These are phyloP conservation scores for Nemania sp. DNA, from an alignment of 2,329 filamentous ascomycete genomes.

Conservation along the genomic window DNA sequence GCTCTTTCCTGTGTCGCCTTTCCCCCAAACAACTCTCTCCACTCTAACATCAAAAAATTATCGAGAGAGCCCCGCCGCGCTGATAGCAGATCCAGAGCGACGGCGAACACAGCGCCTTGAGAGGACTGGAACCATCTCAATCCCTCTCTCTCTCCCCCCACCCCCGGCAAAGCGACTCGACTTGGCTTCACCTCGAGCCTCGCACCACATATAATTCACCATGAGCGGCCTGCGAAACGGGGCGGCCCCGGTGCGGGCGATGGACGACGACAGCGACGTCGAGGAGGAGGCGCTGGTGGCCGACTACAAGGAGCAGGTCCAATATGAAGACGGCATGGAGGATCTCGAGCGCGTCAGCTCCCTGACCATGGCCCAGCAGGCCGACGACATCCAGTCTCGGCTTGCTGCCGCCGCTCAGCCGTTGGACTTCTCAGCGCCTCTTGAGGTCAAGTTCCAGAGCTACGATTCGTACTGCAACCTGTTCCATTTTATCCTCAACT, in stretches of 20 bases:
- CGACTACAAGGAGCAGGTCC: constrained; percentile 95
- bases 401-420: constrained; percentile 90
- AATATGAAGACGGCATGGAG: constrained; percentile 84
- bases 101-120: constrained; percentile 18
- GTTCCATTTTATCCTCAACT: constrained; percentile 99
- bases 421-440: constrained; percentile 90
- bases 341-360: constrained; percentile 77
- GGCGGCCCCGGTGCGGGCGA: constrained; percentile 60
- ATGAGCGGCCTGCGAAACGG: constrained; percentile 69
- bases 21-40: constrained; percentile 7
- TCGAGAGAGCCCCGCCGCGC: constrained; percentile 32
- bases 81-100: constrained; percentile 2
- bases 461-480: constrained; percentile 99
- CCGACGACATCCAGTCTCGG: constrained; percentile 91
- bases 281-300: constrained; percentile 95
- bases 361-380: constrained; percentile 70
- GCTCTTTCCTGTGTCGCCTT: constrained; percentile 27
- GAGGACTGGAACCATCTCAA: constrained; percentile 23
- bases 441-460: constrained; percentile 97
- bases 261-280: constrained; percentile 85
- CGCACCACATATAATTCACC: constrained; percentile 32
- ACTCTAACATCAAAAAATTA: constrained; percentile 35
- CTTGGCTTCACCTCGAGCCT: constrained; percentile 14
- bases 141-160: no score
- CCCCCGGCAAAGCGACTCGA: no score